Conservation (phyloP, 495 filamentous ascomycete species). For the Penicillium fimorum region DNA sequence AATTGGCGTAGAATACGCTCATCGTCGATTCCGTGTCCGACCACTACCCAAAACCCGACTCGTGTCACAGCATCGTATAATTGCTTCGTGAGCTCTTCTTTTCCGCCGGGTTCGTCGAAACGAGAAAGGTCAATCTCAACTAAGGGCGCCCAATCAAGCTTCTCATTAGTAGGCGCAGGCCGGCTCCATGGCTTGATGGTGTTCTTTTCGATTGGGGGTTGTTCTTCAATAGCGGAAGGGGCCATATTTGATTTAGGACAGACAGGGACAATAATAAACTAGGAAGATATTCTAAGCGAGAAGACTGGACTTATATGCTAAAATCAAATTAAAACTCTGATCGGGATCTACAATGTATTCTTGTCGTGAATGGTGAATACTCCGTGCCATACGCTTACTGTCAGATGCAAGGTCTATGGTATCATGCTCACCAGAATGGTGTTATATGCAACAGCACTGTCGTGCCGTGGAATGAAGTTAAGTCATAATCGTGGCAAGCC, state of each 20-base stretch:
- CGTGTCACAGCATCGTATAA: conserved; percentile 53
- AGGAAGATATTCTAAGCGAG: background rate
- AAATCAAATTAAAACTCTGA: background rate
- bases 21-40: conserved; percentile 34
- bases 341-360: background rate
- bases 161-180: conserved; percentile 31
- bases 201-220: conserved; percentile 9
- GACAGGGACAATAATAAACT: too few relatives aligned
- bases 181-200: conserved; percentile 40
- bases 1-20: conserved; percentile 41
- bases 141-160: conserved; percentile 51
- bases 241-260: conserved; percentile 25
- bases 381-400: background rate
- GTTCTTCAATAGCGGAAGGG: conserved; percentile 29
- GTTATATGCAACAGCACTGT: background rate
- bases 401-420: background rate
- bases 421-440: background rate
- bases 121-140: conserved; percentile 53
- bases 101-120: conserved; percentile 51
- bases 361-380: background rate
- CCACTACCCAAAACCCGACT: conserved; percentile 42
- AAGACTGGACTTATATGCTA: background rate
- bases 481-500: too few relatives aligned
- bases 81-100: conserved; percentile 52
- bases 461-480: too few relatives aligned